Evolutionary conservation across 148 eudicot genomes (phyloP).

Genomic region (Limonium bicolor): DNA sequence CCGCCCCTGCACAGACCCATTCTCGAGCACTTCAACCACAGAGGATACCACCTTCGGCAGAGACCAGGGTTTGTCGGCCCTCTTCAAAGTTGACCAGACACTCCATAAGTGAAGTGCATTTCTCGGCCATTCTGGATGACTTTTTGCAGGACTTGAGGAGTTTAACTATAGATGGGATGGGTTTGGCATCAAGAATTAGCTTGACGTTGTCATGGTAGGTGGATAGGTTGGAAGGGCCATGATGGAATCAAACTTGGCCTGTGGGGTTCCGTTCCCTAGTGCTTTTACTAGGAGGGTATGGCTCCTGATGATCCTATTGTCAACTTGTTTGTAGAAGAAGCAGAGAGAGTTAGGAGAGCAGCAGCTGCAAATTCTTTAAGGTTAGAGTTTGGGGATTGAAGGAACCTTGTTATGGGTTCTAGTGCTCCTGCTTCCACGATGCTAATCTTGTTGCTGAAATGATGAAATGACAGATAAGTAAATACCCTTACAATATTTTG

Average conservation of each 20-base stretch:
- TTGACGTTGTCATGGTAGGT: constrained; percentile 36
- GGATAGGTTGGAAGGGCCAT: constrained; percentile 87
- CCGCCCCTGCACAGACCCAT: constrained; percentile 66
- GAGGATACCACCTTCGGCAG: constrained; percentile 80
- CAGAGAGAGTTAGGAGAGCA: constrained; percentile 78
- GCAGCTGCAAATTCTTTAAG: constrained; percentile 90
- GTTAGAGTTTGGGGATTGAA: constrained; percentile 26
- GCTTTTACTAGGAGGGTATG: constrained; percentile 64
- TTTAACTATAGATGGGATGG: constrained; percentile 41
- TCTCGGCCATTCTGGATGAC: constrained; percentile 68
- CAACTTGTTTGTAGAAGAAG: constrained; percentile 71
- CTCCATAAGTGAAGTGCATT: constrained; percentile 65
- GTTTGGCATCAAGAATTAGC: constrained; percentile 41
- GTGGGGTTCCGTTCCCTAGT: constrained; percentile 37
- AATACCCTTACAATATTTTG: too few species aligned
- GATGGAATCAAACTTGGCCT: constrained; percentile 66
- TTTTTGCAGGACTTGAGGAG: constrained; percentile 61
- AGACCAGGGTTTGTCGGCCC: constrained; percentile 42
- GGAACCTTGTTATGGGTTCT: constrained; percentile 54
- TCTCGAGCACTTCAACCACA: constrained; percentile 70
- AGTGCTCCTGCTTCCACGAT: constrained; percentile 75
- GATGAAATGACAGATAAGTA: too few species aligned
- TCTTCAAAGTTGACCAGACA: constrained; percentile 50
- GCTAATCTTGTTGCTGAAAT: constrained; percentile 81
- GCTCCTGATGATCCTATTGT: constrained; percentile 51